Percentiles rank a stretch among this genome's conserved stretches.
Conservation (phyloP, 2,329 filamentous ascomycete genomes). For the Cyclaneusma minus region DNA sequence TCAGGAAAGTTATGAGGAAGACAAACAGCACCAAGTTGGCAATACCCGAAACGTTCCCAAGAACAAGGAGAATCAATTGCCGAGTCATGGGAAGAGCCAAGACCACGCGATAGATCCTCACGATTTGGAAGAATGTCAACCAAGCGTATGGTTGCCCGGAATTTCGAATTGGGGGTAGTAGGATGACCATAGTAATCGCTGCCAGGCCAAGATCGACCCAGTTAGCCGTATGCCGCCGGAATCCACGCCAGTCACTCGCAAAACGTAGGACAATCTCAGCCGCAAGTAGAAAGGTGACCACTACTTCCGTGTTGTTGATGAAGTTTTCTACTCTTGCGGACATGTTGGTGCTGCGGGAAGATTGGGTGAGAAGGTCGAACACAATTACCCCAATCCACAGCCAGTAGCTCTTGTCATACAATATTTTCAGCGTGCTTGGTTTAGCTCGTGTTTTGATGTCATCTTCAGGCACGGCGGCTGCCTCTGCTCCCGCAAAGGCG, state of each 20-base stretch:
- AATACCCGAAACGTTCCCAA: conserved; percentile 85
- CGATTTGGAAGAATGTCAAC: conserved; percentile 83
- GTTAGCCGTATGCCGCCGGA: conserved; percentile 60
- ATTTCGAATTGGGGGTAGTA: conserved; percentile 64
- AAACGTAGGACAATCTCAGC: conserved; percentile 74
- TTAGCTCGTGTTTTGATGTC: conserved; percentile 19
- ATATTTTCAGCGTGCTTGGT: conserved; percentile 40
- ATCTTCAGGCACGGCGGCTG: conserved; percentile 15
- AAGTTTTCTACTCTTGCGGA: conserved; percentile 39
- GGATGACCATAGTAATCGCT: conserved; percentile 68
- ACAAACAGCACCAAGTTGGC: conserved; percentile 92
- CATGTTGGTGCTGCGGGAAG: conserved; percentile 65
- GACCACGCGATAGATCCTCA: conserved; percentile 84
- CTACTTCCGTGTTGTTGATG: conserved; percentile 57
- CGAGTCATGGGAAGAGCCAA: conserved; percentile 76
- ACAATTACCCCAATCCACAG: conserved; percentile 73
- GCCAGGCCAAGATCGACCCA: conserved; percentile 68
- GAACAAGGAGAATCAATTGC: conserved; percentile 71
- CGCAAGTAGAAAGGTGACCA: conserved; percentile 64
- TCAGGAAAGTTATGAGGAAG: conserved; percentile 85
- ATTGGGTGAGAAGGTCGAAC: conserved; percentile 66
- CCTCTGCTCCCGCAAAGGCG: conserved; percentile 71
- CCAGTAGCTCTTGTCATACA: conserved; percentile 59
- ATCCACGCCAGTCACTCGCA: conserved; percentile 62
- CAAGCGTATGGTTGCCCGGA: conserved; percentile 65